Base-by-base conservation (phyloP, 2,329 filamentous ascomycete species). In the Scedosporium boydii region DNA sequence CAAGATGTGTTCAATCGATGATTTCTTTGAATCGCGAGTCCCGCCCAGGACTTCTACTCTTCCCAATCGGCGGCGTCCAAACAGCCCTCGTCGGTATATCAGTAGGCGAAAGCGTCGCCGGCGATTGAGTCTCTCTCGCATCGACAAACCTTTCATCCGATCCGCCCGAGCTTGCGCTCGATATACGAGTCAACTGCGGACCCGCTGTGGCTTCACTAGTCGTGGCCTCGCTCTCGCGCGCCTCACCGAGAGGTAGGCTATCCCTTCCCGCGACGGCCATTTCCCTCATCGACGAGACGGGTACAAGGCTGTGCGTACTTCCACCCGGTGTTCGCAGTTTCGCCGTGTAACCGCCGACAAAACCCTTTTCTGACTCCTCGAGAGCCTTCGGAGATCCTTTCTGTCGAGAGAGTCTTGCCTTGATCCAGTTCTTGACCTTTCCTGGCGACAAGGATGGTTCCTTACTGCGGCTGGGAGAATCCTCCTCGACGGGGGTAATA, bases 21-120 rank as follows among this genome's bases (percentile, higher is more conserved):
- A 59, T 59, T 73, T 88, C 85, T 58, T 75, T 76, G 66, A 88
- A 88, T 66, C 77, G 81, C 46, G 84, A 85, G 65, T 83, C 82
- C 61, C 84, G 74, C 4, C 73, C 78, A 0, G 83, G 82, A 69
- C 82, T 86, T 60, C 76, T 76, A 57, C 77, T 77, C 58, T 75
- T 73, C 16, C 70, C 67, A 12, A 75, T 69, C 1, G 78, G 79
- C 7, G 78, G 73, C 26, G 73, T 73, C 12, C 79, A 71, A 21
- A 67, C 67, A 6, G 56, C 38, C 56, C 27, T 38, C 34, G 34
- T 14, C 2, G 34, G 27, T 23, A n/a, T 23, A 41, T 38, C 27
- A 26, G 34, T 3, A 16, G 56, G 56, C 10, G 56, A 38, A 38
- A 58, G 29, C 10, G 29, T 44, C 3, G 21, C 51, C 3, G 60